Evolutionary conservation across 1,139 yeast genomes (phyloP), one percentile per base, ranked within the genome.

Genomic region (Protomyces macrosporus): DNA sequence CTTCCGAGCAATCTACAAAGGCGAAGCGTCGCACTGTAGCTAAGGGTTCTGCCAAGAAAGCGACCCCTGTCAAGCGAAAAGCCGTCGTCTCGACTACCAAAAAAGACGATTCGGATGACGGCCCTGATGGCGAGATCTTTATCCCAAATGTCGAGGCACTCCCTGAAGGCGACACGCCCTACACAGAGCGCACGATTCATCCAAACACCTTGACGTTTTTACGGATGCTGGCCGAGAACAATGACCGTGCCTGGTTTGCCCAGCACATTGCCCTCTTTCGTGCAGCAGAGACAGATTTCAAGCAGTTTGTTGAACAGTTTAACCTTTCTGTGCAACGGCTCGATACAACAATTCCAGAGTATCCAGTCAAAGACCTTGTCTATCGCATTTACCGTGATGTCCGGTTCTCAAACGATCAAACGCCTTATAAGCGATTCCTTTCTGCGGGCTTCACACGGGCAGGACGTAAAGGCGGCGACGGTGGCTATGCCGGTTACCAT

Each of bases 171-270:
- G 67, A 66, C 34, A 55, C 63, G 14, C 56, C 54, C n/a, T 66
- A 65, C 55, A 39, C n/a, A 7, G 55, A 55, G 14, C 34, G 42
- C 32, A 53, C 65, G 34, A 54, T 70, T 3, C 71, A 70, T 35
- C 70, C 71, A 4, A 67, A 69, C 53, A 67, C 72, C 4, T 40
- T 70, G 14, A 23, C 45, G 34, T 70, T 66, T 54, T 52, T 70
- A 10, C 60, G 48, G 14, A 63, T 65, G 3, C 65, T 70, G 7
- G 57, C 58, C 42, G 34, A 58, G 12, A 68, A 70, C 55, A 70
- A 70, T 52, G 68, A 65, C 30, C 67, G 72, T 16, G 69, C 66
- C 4, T 70, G 72, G 72, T 70, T 70, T 59, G 65, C 68, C 64
- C 67, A 64, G n/a, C 66, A 70, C 42, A 70, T 70, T 23, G 52